A percentile compares a stretch with the other conserved stretches of the same genome.
These are phyloP conservation scores for Russula virescens DNA, from an alignment of 768 basidiomycete species.

Conservation along the genomic window DNA sequence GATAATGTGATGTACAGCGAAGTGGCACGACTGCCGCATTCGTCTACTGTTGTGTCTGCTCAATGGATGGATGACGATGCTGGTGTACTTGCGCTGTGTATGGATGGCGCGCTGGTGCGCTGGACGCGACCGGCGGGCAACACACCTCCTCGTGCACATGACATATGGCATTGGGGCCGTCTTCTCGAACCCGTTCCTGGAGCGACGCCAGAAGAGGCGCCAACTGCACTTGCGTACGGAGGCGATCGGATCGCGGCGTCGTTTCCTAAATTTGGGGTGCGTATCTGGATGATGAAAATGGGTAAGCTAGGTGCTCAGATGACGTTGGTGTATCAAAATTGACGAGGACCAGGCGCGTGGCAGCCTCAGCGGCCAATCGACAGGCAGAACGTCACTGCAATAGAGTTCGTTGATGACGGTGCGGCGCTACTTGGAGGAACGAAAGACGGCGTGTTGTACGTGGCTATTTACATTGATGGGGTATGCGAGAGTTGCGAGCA, in stretches of 20 bases:
- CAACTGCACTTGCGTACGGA: conserved; percentile 22
- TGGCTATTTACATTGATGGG: background rate
- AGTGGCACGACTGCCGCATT: conserved; percentile 51
- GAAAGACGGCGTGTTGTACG: conserved; percentile 62
- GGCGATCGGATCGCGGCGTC: conserved; percentile 23
- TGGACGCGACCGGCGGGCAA: conserved; percentile 52
- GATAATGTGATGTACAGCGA: conserved; percentile 43
- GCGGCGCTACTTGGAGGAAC: conserved; percentile 63
- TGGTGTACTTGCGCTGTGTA: conserved; percentile 30
- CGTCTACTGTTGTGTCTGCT: conserved; percentile 42
- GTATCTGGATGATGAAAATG: conserved; percentile 24
- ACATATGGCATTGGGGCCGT: conserved; percentile 20
- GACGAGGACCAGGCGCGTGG: conserved; percentile 47
- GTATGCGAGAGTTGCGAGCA: background rate
- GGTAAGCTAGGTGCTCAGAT: conserved; percentile 29
- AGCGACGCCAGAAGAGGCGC: conserved; percentile 18
- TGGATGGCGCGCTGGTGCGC: conserved; percentile 51
- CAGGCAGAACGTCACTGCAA: conserved; percentile 57
- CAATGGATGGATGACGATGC: conserved; percentile 45
- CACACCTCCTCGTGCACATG: conserved; percentile 14
- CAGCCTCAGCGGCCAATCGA: conserved; percentile 56
- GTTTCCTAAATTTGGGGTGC: conserved; percentile 22
- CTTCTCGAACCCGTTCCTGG: conserved; percentile 12
- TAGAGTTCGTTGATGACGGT: conserved; percentile 60
- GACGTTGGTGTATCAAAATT: conserved; percentile 27